Evolutionary conservation across 768 basidiomycete species (phyloP), one percentile per base, ranked within the genome.

Genomic region (Termitomyces sp.): DNA sequence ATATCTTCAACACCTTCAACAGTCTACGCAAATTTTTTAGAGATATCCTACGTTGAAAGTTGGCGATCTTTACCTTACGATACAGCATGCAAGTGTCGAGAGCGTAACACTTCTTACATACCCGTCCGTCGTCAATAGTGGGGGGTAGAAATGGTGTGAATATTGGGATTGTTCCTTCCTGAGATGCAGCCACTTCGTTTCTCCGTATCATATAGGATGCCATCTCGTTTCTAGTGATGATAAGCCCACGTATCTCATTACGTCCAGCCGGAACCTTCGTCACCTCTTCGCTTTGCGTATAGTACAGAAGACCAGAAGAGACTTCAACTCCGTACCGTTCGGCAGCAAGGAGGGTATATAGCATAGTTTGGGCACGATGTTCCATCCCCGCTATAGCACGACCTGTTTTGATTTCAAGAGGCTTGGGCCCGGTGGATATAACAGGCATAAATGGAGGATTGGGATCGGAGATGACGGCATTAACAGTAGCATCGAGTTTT

Each of bases 371-470:
- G 0, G 97, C 97, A 37, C 97, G 88, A 70, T 98, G 96, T 62
- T 96, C 94, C 84, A 94, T 86, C 0, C 84, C 87, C 6, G 78
- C 75, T 8, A 82, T 74, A 0, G 87, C 74, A 31, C 89, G 80
- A 2, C 97, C 97, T 0, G 97, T 99, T 73, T 99, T 99, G 73
- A 99, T 92, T 70, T 99, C 97, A 53, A 99, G 85, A 1, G 96
- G 96, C 63, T 88, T 77, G 0, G 85, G 78, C 0, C 76, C 76
- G 32, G 60, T 65, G 26, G 64, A 72, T 36, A 66, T 36, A 43
- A 48, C 67, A 60, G 64, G 72, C 56, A 53, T 31, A 63, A 44
- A 64, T 53, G 57, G 42, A 56, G 66, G 58, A 66, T 68, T 75
- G 27, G 70, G 70, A 53, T 86, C 84, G 7, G 79, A 70, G 44